Evolutionary conservation across 345 rosid genomes (phyloP).

Genomic region (Noccaea bulbosa): DNA sequence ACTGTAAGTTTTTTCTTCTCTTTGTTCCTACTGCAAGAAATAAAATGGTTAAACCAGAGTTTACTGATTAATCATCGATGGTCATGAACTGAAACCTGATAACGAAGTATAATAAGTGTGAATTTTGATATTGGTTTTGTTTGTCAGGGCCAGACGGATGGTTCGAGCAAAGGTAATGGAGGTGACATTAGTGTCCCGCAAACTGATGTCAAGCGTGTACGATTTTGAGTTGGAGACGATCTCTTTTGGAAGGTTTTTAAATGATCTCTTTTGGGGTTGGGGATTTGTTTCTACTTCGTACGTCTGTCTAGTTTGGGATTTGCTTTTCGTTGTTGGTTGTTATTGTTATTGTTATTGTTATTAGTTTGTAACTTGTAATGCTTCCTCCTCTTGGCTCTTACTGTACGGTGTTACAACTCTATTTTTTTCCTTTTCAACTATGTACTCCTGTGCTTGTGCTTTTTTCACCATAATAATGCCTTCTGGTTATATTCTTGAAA

Average conservation of each 20-base stretch:
- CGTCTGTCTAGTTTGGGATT: slow-evolving; percentile 22
- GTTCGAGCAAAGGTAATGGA: slow-evolving; percentile 50
- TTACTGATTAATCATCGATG: neutral
- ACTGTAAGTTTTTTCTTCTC: slow-evolving; percentile 51
- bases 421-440: too few relatives aligned
- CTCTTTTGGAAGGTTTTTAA: slow-evolving; percentile 3
- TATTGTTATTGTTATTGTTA: neutral
- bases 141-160: slow-evolving; percentile 52
- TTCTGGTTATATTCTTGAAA: too few relatives aligned
- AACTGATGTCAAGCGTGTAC: slow-evolving; percentile 67
- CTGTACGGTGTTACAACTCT: neutral
- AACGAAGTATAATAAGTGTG: neutral
- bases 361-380: slow-evolving; percentile 18
- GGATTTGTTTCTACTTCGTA: neutral
- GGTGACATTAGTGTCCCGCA: slow-evolving; percentile 77
- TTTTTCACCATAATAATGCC: slow-evolving; percentile 7
- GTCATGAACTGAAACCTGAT: neutral
- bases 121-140: neutral
- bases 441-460: neutral
- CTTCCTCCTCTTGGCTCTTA: slow-evolving; percentile 10
- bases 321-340: neutral
- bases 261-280: slow-evolving; percentile 17
- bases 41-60: too few relatives aligned
- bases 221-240: slow-evolving; percentile 44
- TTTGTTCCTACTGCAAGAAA: neutral